phyloP scores from a whole-genome alignment of 306 rosid species.

The Mucuna pruriens region DNA sequence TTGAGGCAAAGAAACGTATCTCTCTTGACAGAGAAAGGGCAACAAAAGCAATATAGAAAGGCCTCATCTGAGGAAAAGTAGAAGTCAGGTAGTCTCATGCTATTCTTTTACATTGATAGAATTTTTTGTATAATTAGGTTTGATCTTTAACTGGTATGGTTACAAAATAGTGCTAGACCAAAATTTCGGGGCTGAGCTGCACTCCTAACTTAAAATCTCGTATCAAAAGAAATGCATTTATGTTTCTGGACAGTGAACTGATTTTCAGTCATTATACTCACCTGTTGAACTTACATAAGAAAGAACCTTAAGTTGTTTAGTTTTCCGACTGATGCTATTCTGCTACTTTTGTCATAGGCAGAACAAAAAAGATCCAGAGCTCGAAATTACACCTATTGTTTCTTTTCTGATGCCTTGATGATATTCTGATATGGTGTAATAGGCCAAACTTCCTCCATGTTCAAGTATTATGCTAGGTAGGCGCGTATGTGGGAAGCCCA shows the following conservation, averaged over 20 bases:
- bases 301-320: not conserved
- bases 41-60: slow-evolving; percentile 38
- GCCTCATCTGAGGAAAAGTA: slow-evolving; percentile 38
- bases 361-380: not conserved
- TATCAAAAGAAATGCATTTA: slow-evolving; percentile 1
- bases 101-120: not conserved
- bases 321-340: not conserved
- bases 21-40: not conserved
- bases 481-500: not conserved
- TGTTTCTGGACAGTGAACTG: slow-evolving; percentile 23
- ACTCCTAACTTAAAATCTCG: not conserved
- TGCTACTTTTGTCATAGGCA: not conserved
- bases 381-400: not conserved
- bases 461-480: slow-evolving; percentile 2
- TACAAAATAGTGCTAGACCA: not conserved
- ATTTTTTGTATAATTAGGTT: not conserved
- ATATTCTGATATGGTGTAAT: slow-evolving; percentile 12
- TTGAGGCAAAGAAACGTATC: not conserved
- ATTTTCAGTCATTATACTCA: not conserved
- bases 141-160: not conserved
- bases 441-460: not conserved
- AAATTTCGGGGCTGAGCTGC: slow-evolving; percentile 11
- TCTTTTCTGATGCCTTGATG: not conserved
- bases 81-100: slow-evolving; percentile 12
- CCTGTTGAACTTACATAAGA: slow-evolving; percentile 18